phyloP scores from a whole-genome alignment of 495 filamentous ascomycete genomes.

The Xylaria nigripes region DNA sequence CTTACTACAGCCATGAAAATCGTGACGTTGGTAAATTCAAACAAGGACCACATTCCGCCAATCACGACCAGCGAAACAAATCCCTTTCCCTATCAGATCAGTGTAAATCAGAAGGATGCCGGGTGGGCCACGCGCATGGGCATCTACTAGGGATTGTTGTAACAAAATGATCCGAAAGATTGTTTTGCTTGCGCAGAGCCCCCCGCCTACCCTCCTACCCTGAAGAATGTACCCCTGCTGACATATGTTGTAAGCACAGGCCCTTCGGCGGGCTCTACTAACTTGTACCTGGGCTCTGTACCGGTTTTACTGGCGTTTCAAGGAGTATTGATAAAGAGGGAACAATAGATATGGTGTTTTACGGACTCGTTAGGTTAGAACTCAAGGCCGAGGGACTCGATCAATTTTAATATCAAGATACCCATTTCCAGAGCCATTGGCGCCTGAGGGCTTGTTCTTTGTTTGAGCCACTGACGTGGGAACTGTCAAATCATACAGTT shows the following conservation, averaged over 20 bases:
- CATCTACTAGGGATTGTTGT: conserved; percentile 48
- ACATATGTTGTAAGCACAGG: conserved; percentile 4
- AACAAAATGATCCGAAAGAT: background rate
- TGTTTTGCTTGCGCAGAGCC: background rate
- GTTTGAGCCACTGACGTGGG: background rate
- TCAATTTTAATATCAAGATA: conserved; percentile 12
- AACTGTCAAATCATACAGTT: background rate
- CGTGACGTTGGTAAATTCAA: conserved; percentile 69
- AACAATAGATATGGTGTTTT: conserved; percentile 6
- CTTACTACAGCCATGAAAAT: conserved; percentile 83
- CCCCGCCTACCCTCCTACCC: background rate
- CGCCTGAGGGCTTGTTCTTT: background rate
- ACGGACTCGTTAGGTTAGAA: conserved; percentile 1
- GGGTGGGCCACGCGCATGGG: conserved; percentile 76
- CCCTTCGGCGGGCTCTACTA: background rate
- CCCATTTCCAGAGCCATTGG: conserved; percentile 2
- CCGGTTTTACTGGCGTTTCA: conserved; percentile 9
- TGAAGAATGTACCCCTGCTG: background rate
- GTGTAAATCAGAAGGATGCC: conserved; percentile 68
- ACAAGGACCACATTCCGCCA: conserved; percentile 95
- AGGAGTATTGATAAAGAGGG: conserved; percentile 10
- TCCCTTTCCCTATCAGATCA: conserved; percentile 90
- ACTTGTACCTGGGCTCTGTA: background rate
- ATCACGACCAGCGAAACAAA: conserved; percentile 90
- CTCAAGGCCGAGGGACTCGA: background rate